Conservation (phyloP, 371 early-diverging fungal genomes). For the Lichtheimia ornata region DNA sequence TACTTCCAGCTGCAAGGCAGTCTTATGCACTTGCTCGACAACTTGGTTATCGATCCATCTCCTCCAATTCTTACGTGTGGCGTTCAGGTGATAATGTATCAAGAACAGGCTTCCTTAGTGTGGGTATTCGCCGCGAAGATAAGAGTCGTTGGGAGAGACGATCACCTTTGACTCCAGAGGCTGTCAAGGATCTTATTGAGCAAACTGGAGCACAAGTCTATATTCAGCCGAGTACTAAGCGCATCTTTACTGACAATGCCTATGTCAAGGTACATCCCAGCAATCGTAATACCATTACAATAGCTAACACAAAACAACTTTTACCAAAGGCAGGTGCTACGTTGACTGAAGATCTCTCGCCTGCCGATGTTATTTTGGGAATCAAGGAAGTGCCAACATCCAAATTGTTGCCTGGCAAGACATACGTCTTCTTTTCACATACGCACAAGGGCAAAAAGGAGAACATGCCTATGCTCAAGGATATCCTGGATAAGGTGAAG, state of each 20-base stretch:
- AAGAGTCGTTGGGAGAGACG: constrained; percentile 97
- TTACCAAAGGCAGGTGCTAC: constrained; percentile 79
- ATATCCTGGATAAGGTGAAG: constrained; percentile 81
- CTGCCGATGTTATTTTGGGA: constrained; percentile 91
- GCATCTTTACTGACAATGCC: constrained; percentile 83
- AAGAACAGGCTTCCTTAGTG: constrained; percentile 20
- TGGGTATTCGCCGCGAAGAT: constrained; percentile 93
- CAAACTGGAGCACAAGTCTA: constrained; percentile 82
- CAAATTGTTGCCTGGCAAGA: constrained; percentile 83
- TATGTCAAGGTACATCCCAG: constrained; percentile 65
- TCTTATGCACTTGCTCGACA: too few species aligned
- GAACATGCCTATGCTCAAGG: constrained; percentile 91
- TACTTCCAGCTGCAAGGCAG: too few species aligned
- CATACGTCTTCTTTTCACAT: constrained; percentile 95
- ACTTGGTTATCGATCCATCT: not conserved
- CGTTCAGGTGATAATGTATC: not conserved
- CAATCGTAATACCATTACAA: not conserved
- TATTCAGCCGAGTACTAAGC: constrained; percentile 91
- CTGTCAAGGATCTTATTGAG: constrained; percentile 76
- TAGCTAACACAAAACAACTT: not conserved
- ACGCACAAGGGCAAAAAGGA: constrained; percentile 95
- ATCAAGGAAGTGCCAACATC: constrained; percentile 95
- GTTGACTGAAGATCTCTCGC: constrained; percentile 84
- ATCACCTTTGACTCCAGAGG: constrained; percentile 79
- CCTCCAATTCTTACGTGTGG: constrained; percentile 4